Percentiles rank a stretch among this genome's conserved stretches.
phyloP scores from a whole-genome alignment of 2,329 filamentous ascomycete genomes.

The Madurella fahalii region DNA sequence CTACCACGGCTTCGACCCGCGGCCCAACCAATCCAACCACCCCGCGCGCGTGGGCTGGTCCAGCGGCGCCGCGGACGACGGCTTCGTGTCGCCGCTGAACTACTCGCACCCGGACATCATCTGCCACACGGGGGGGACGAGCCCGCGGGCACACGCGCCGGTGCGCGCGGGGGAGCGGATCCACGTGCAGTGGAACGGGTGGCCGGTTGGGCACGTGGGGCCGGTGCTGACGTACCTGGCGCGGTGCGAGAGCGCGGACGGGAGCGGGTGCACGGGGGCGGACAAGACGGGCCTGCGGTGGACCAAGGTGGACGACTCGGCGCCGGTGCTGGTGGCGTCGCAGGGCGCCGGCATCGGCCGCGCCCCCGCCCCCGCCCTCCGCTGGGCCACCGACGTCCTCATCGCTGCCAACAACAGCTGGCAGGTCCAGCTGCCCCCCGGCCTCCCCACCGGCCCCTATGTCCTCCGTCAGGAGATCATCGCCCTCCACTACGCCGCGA shows the following conservation, averaged over 20 bases:
- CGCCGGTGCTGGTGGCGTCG: conserved; percentile 28
- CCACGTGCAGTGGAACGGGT: conserved; percentile 58
- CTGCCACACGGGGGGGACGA: conserved; percentile 55
- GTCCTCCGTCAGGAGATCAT: conserved; percentile 52
- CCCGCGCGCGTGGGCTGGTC: conserved; percentile 49
- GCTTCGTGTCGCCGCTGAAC: conserved; percentile 45
- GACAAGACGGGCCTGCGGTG: conserved; percentile 38
- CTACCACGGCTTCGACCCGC: conserved; percentile 40
- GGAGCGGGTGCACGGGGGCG: conserved; percentile 37
- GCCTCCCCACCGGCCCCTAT: conserved; percentile 45
- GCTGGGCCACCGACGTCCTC: conserved; percentile 43
- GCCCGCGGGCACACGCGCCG: conserved; percentile 48
- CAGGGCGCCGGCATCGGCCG: conserved; percentile 2
- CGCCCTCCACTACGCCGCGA: conserved; percentile 33
- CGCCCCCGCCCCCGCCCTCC: conserved; percentile 23
- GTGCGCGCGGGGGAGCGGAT: conserved; percentile 54
- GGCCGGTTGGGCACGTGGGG: conserved; percentile 51
- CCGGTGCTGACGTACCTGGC: conserved; percentile 40
- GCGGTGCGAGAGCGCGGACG: conserved; percentile 26
- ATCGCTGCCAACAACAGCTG: conserved; percentile 52
- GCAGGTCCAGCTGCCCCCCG: conserved; percentile 41
- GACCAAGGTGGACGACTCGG: conserved; percentile 41
- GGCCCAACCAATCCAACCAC: conserved; percentile 15
- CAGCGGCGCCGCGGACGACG: conserved; percentile 45
- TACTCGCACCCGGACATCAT: conserved; percentile 53